phyloP scores from a whole-genome alignment of 371 early-diverging fungal species.

The Mortierella sp. region DNA sequence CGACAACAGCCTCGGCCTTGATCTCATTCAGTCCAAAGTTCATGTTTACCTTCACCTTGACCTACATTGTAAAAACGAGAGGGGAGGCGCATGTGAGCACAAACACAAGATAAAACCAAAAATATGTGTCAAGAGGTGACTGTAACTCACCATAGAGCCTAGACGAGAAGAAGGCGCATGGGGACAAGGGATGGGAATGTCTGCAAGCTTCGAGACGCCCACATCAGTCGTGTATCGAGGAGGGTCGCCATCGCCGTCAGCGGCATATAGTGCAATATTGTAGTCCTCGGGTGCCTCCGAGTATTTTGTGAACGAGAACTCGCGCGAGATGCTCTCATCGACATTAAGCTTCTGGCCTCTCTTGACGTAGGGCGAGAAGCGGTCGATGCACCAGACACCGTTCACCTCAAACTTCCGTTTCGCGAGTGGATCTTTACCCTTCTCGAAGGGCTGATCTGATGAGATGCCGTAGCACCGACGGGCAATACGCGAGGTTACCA shows the following conservation, averaged over 20 bases:
- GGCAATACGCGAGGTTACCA: slow-evolving; percentile 64
- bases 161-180: slow-evolving; percentile 22
- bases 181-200: slow-evolving; percentile 57
- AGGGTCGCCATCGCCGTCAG: slow-evolving; percentile 53
- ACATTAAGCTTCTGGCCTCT: slow-evolving; percentile 68
- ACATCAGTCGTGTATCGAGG: slow-evolving; percentile 60
- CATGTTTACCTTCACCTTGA: slow-evolving; percentile 47
- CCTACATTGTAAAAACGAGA: slow-evolving; percentile 26
- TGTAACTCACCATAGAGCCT: slow-evolving; percentile 29
- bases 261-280: slow-evolving; percentile 55
- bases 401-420: slow-evolving; percentile 52
- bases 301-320: slow-evolving; percentile 50
- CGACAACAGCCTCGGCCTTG: slow-evolving; percentile 41
- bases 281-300: slow-evolving; percentile 40
- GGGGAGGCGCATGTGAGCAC: no score
- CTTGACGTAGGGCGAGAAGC: slow-evolving; percentile 68
- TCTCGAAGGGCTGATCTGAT: slow-evolving; percentile 68
- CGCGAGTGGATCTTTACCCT: slow-evolving; percentile 38
- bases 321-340: slow-evolving; percentile 63
- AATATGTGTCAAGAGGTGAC: no score
- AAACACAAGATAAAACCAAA: no score
- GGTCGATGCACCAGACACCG: slow-evolving; percentile 52
- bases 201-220: slow-evolving; percentile 57
- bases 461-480: slow-evolving; percentile 72
- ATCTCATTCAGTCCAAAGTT: slow-evolving; percentile 48